Evolutionary conservation across 1,284 basidiomycete species (phyloP), one percentile per base, ranked within the genome.

Genomic region (Melampsora abietis-canadensis): DNA sequence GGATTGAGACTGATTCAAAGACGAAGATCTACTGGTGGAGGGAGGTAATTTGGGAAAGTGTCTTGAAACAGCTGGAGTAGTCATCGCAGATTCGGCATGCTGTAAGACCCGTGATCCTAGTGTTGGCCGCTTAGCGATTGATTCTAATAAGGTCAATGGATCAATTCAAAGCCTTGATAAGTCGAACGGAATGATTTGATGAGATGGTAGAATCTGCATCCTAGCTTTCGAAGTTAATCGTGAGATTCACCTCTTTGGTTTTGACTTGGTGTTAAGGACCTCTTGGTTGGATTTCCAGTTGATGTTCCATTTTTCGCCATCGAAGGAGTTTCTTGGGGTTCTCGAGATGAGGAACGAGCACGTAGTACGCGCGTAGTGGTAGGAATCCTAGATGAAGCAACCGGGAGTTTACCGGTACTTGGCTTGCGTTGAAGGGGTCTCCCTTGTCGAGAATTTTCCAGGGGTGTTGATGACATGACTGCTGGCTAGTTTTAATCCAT

Each of bases 21-120:
- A 44, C 10, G 27, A 40, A 46, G 61, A 64, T 40, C 34, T 48
- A 17, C 30, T 17, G 44, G 69, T 73, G 14, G 69, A 73, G 21
- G 69, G 69, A n/a, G 69, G 62, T 51, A 65, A 37, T 30, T 37
- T 61, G 6, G 62, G 30, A 31, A 48, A 27, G 37, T 65, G 30
- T n/a, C 69, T 44, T 24, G 62, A 19, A 15, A 46, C 19, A 34
- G 62, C 48, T 44, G 69, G 69, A 14, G 62, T 73, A 34, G 51
- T 54, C 51, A 54, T 54, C 51, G 51, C 19, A 54, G 51, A 54
- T 21, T 54, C 51, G 6, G 24, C 51, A 54, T 54, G n/a, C 24
- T 54, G 51, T 21, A 54, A 14, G 7, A n/a, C 24, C 4, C 51
- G 51, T 21, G 51, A 54, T n/a, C 24, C 24, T n/a, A 54, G 51